Conservation (phyloP, 2,329 filamentous ascomycete species). For the Alternaria postmessia region DNA sequence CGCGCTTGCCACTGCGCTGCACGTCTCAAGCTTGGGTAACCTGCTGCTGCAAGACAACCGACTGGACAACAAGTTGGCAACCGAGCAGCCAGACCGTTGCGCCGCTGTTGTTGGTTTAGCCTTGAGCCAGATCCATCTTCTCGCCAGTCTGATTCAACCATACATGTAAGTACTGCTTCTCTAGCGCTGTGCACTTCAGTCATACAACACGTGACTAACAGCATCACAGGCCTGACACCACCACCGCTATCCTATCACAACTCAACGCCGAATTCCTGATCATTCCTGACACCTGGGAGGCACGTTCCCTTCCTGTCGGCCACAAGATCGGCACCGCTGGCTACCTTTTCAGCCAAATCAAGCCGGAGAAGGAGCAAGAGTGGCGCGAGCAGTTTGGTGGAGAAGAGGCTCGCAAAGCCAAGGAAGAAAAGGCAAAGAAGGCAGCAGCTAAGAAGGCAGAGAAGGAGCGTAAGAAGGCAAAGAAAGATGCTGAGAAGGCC, state of each 20-base stretch:
- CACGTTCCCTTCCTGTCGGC: conserved; percentile 61
- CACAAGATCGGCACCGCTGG: conserved; percentile 83
- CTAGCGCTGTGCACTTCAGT: background rate
- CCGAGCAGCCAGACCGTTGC: conserved; percentile 65
- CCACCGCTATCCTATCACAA: conserved; percentile 78
- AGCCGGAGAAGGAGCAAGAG: conserved; percentile 80
- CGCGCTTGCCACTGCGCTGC: conserved; percentile 70
- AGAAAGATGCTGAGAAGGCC: conserved; percentile 68
- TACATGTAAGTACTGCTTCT: conserved; percentile 67
- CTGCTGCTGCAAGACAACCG: conserved; percentile 65
- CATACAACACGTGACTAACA: conserved; percentile 14
- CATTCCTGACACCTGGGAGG: conserved; percentile 64
- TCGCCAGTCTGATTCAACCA: conserved; percentile 79
- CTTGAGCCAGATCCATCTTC: conserved; percentile 82
- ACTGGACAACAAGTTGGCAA: conserved; percentile 69
- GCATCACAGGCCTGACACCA: conserved; percentile 42
- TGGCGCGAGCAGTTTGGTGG: conserved; percentile 81
- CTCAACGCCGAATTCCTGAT: conserved; percentile 65
- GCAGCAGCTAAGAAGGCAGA: conserved; percentile 67
- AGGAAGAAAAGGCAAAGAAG: conserved; percentile 72
- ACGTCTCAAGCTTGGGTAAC: conserved; percentile 70
- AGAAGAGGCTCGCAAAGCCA: conserved; percentile 70
- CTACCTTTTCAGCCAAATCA: conserved; percentile 84
- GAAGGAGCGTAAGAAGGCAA: conserved; percentile 68
- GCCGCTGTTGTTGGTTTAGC: conserved; percentile 77